Evolutionary conservation across 768 basidiomycete genomes (phyloP), one percentile per base, ranked within the genome.

Genomic region (Punctularia strigosozonata): DNA sequence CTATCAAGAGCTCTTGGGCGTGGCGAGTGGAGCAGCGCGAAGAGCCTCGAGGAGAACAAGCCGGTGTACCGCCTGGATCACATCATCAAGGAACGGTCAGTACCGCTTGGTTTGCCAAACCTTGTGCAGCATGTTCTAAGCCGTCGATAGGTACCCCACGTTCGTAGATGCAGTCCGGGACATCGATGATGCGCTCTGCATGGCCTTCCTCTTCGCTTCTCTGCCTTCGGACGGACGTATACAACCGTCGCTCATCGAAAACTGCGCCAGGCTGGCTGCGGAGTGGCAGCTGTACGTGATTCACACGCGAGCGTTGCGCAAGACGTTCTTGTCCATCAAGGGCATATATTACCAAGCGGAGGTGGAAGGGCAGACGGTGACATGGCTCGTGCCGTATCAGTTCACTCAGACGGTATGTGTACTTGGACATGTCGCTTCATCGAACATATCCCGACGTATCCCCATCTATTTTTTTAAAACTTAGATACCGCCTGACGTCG

Each of bases 231-330:
- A 77, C 49, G 68, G 77, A 44, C 77, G 81, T 22, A 68, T 98
- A 18, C 79, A 91, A 3, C 66, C 85, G 2, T 75, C 85, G 34
- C 71, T 95, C 46, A 75, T 94, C 37, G 79, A 89, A 54, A 94
- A 92, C 55, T 98, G 95, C 58, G 68, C 81, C 21, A 78, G 87
- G 34, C 71, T 99, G 24, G 75, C 89, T 6, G 77, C 89, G 15
- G 91, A 99, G 68, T 99, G 94, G 94, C 89, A 97, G 58, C 65
- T 97, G 22, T 99, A 91, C 61, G 71, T 92, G 26, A 87, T 98
- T 76, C 84, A 89, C 53, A 76, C 86, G 1, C 73, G 69, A 43
- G 70, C 83, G 12, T 69, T 98, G 28, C 76, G 83, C 38, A 95
- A 95, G 60, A 78, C 82, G 22, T 99, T 99, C 63, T 66, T 99